Base-by-base conservation (phyloP, 139 green algal species). In the Pedinophyceae sp. region DNA sequence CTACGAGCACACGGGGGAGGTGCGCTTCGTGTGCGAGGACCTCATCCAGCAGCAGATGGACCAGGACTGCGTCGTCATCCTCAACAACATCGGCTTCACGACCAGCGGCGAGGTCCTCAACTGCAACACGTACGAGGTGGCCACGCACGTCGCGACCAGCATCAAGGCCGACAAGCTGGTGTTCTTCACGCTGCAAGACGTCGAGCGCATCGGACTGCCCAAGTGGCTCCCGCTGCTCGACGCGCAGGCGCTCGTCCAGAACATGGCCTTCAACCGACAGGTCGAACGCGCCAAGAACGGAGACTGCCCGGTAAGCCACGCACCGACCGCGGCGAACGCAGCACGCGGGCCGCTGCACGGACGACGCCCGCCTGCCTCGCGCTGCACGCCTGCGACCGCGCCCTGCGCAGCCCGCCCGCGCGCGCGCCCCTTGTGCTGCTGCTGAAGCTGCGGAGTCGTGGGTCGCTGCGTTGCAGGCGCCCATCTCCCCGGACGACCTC, bases 161-260 rank as follows among this genome's bases (percentile, higher is more conserved):
- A 70, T 97, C 24, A 54, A 58, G 2, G 89, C 89, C 2, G 88
- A 98, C 66, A 98, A 98, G 78, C 60, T 97, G 22, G 77, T 95
- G 55, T 85, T 69, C 66, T 43, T 95, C 34, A 87, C 84, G 26
- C 57, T 79, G 19, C 60, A 80, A 10, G 79, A 81, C 24, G 71
- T 86, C 24, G 54, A 62, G 41, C n/a, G 22, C 48, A 50, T 88
- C 23, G 16, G 52, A 18, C 67, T 93, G 70, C 83, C 77, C 2
- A 50, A 62, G 4, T 94, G 85, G 85, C 62, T 93, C 54, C 76
- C 10, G 34, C 34, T 43, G 10, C 34, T 19, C 10, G 34, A 43
- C 34, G 34, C 34, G 10, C 10, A 43, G 34, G 34, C 7, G 10
- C 34, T 43, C 34, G 13, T 43, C 34, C 34, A 13, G 10, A 7